Evolutionary conservation across 2,329 filamentous ascomycete genomes (phyloP).

Genomic region (Daldinia sp.): DNA sequence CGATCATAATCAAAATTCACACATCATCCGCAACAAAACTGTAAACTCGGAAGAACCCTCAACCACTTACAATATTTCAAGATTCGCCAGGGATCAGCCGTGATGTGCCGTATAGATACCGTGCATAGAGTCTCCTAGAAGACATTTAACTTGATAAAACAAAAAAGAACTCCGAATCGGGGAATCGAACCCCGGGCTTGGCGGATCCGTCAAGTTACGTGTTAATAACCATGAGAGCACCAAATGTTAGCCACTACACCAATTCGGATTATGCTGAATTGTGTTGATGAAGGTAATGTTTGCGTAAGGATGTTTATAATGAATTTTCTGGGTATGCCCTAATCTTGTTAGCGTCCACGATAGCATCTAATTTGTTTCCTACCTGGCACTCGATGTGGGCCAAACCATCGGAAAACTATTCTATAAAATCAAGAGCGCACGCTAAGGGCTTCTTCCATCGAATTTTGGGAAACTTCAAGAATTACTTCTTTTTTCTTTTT

Average conservation of each 20-base stretch:
- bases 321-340: neutral
- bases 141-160: neutral
- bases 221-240: conserved; percentile 43
- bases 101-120: too few species aligned
- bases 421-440: too few species aligned
- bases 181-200: conserved; percentile 45
- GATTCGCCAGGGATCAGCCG: too few species aligned
- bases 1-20: too few species aligned
- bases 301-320: neutral
- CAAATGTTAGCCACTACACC: conserved; percentile 50
- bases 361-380: neutral
- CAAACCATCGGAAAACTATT: neutral
- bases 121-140: too few species aligned
- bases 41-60: too few species aligned
- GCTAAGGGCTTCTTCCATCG: too few species aligned
- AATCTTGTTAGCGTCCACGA: neutral
- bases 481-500: too few species aligned
- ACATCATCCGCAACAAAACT: too few species aligned
- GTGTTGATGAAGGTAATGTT: neutral
- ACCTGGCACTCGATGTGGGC: neutral
- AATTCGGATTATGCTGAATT: conserved; percentile 43
- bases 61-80: too few species aligned
- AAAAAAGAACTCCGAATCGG: conserved; percentile 36
- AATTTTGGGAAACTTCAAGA: too few species aligned
- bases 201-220: conserved; percentile 17